Conservation (phyloP, 495 filamentous ascomycete genomes). For the Aspergillus funiculosus region DNA sequence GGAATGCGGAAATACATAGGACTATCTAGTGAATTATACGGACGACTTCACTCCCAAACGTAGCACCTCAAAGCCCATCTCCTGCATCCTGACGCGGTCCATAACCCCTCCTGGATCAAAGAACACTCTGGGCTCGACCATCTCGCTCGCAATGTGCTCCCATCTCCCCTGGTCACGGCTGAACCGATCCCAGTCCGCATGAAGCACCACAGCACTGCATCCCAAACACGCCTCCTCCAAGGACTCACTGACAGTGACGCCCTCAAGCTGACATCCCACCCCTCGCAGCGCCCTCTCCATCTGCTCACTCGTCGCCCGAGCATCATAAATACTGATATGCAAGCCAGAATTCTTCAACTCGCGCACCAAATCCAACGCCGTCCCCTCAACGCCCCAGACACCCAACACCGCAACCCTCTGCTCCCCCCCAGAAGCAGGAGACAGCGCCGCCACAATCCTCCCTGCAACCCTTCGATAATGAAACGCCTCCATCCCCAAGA, state of each 20-base stretch:
- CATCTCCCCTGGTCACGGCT: slow-evolving; percentile 13
- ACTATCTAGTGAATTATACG: too few relatives aligned
- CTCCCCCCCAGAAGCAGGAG: slow-evolving; percentile 53
- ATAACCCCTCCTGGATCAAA: slow-evolving; percentile 8
- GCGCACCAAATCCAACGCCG: slow-evolving; percentile 58
- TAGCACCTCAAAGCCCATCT: slow-evolving; percentile 12
- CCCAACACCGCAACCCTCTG: slow-evolving; percentile 65
- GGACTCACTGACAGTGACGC: slow-evolving; percentile 7
- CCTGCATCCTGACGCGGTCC: slow-evolving; percentile 12
- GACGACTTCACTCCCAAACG: slow-evolving; percentile 13
- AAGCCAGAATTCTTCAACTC: slow-evolving; percentile 54
- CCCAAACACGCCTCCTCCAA: slow-evolving; percentile 14
- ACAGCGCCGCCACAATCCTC: slow-evolving; percentile 41
- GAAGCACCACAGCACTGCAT: slow-evolving; percentile 11
- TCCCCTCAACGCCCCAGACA: slow-evolving; percentile 66
- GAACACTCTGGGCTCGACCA: slow-evolving; percentile 7
- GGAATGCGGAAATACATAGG: too few relatives aligned
- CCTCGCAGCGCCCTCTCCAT: slow-evolving; percentile 1
- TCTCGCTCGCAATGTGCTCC: slow-evolving; percentile 10
- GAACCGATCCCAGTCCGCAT: slow-evolving; percentile 11
- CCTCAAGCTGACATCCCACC: not conserved
- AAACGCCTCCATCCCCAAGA: slow-evolving; percentile 59
- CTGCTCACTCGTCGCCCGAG: slow-evolving; percentile 24
- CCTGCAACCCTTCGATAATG: slow-evolving; percentile 57
- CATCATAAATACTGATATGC: slow-evolving; percentile 61